A percentile compares a stretch with the other conserved stretches of the same genome.
Conservation (phyloP, 1,284 basidiomycete genomes). For the Irpex sp. region DNA sequence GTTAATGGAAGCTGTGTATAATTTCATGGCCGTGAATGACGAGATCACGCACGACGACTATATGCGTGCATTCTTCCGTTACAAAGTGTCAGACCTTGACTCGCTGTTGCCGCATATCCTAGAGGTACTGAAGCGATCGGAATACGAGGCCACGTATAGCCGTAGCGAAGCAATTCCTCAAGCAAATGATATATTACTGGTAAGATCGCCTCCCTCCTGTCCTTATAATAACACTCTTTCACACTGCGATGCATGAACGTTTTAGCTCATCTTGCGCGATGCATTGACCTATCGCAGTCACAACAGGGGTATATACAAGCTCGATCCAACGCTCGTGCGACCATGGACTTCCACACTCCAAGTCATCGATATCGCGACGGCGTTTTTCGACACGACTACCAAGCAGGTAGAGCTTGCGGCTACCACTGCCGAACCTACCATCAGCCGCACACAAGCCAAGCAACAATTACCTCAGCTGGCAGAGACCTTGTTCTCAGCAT, state of each 20-base stretch:
- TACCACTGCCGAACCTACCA: conserved; percentile 19
- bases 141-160: conserved; percentile 37
- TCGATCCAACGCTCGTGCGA: conserved; percentile 67
- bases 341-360: conserved; percentile 81
- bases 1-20: conserved; percentile 61
- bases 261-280: conserved; percentile 70
- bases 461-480: conserved; percentile 75
- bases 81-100: conserved; percentile 60
- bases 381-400: conserved; percentile 71
- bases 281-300: conserved; percentile 73
- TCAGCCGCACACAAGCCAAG: conserved; percentile 26
- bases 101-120: conserved; percentile 51
- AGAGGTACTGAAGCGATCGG: conserved; percentile 39
- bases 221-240: not conserved
- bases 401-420: conserved; percentile 40
- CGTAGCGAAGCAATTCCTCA: conserved; percentile 54
- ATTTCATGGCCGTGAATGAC: conserved; percentile 57
- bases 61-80: conserved; percentile 83
- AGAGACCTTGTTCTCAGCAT: conserved; percentile 62
- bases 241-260: not conserved
- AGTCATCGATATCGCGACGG: conserved; percentile 68
- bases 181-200: conserved; percentile 71
- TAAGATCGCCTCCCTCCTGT: conserved; percentile 30
- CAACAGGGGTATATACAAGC: conserved; percentile 72
- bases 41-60: conserved; percentile 69